Evolutionary conservation across 73 alveolate genomes (phyloP), one percentile per base, ranked within the genome.

Genomic region (Diophrys sp.): DNA sequence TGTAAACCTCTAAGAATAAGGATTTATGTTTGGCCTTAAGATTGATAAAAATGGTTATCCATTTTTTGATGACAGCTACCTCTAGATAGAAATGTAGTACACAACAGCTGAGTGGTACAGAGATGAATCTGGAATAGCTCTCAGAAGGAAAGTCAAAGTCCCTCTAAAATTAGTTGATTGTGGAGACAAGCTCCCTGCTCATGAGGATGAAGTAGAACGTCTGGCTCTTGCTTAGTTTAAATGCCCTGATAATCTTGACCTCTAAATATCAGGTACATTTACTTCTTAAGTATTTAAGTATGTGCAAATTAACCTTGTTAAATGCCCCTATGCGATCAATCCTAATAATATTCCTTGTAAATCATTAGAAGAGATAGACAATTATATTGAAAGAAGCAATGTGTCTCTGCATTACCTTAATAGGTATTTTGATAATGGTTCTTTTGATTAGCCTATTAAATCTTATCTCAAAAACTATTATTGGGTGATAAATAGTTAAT

Each of bases 11-110:
- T 5, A 44, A 18, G 62, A 44, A 25, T 25, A 23, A 2, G 31
- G 31, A n/a, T 68, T 68, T 31, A 68, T 68, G 75, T 68, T 68
- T 68, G 75, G 75, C 26, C 1, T 68, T 25, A 28, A 18, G 24
- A 5, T 29, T 2, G 75, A 5, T 55, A 68, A 68, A 24, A 26
- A 25, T 68, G 75, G 75, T 5, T 5, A 68, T 2, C 54, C 31
- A 23, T 25, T 68, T 24, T 25, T 23, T 28, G 75, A 68, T 31
- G 56, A 18, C 23, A 2, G 56, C 1, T 25, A 25, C 55, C 24
- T 26, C 5, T 5, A 14, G 5, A 18, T 68, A 2, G 54, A 29
- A 29, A 29, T 68, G 1, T 25, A 26, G 44, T 68, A 68, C 24
- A 31, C 31, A 31, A 68, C 56, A 5, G 34, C 75, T 5, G 23